phyloP scores from a whole-genome alignment of 2,329 filamentous ascomycete species.

The Aspergillus caelatus region DNA sequence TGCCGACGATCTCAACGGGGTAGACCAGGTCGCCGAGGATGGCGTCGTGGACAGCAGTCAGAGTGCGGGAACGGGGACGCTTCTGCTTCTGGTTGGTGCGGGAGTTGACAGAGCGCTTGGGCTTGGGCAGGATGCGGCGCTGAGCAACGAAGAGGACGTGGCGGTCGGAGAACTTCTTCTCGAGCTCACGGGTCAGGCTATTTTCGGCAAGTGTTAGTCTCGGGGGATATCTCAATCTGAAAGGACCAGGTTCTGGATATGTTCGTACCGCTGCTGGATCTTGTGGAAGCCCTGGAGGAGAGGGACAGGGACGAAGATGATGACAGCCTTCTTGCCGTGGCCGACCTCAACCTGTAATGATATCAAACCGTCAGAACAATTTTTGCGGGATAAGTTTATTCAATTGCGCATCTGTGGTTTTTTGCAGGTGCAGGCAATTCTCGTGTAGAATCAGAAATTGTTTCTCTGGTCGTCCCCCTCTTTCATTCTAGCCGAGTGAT shows the following conservation, averaged over 20 bases:
- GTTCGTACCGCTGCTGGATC: constrained; percentile 94
- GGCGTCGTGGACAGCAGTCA: constrained; percentile 97
- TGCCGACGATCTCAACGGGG: constrained; percentile 99
- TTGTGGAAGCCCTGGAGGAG: constrained; percentile 98
- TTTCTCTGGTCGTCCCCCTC: neutral
- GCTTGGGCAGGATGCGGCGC: constrained; percentile 96
- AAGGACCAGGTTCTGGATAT: constrained; percentile 1
- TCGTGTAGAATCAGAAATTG: constrained; percentile 4
- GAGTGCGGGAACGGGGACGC: constrained; percentile 95
- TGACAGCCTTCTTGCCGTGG: constrained; percentile 99
- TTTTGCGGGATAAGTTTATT: neutral
- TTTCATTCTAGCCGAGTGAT: neutral
- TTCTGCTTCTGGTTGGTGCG: constrained; percentile 98
- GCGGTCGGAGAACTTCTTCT: constrained; percentile 99
- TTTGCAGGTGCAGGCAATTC: neutral
- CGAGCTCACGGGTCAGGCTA: constrained; percentile 98
- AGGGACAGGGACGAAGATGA: constrained; percentile 99
- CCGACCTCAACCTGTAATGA: constrained; percentile 92
- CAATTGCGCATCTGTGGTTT: constrained; percentile 9
- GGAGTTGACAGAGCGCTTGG: constrained; percentile 96
- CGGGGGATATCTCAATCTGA: constrained; percentile 1
- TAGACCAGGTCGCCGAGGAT: constrained; percentile 98
- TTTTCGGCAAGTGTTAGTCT: constrained; percentile 7
- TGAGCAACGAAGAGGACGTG: constrained; percentile 99
- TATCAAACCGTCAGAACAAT: constrained; percentile 4